Conservation (phyloP, 768 basidiomycete species). For the Kwoniella shandongensis region DNA sequence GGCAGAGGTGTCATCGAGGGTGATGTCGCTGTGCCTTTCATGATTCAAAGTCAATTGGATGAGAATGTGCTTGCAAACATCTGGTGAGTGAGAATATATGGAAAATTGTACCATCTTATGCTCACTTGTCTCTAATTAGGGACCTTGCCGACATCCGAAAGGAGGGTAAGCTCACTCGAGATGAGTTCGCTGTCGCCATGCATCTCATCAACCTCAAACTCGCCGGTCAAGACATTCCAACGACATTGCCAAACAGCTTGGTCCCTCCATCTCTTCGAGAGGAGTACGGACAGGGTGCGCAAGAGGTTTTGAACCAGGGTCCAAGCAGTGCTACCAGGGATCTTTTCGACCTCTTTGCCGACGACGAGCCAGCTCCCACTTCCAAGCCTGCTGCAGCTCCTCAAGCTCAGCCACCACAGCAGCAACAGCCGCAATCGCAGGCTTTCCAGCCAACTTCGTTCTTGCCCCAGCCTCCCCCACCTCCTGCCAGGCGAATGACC, state of each 20-base stretch:
- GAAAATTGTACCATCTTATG: neutral
- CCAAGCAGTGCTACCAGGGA: conserved; percentile 50
- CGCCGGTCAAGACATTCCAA: conserved; percentile 67
- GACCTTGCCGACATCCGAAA: conserved; percentile 88
- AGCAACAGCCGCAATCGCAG: conserved; percentile 1
- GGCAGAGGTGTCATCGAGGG: conserved; percentile 82
- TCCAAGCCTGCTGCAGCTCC: conserved; percentile 11
- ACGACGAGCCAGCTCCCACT: conserved; percentile 31
- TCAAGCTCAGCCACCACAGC: conserved; percentile 10
- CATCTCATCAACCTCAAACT: conserved; percentile 86
- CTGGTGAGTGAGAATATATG: conserved; percentile 64
- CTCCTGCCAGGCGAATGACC: conserved; percentile 14
- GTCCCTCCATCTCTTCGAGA: conserved; percentile 78
- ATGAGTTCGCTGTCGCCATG: conserved; percentile 94
- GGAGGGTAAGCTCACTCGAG: conserved; percentile 79
- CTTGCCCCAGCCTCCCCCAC: conserved; percentile 26
- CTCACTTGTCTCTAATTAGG: too few species aligned
- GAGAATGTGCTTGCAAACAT: conserved; percentile 82
- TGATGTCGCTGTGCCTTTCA: conserved; percentile 91
- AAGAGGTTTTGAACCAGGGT: conserved; percentile 44
- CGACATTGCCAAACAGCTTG: conserved; percentile 67
- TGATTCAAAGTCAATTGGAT: conserved; percentile 82
- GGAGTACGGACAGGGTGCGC: conserved; percentile 41
- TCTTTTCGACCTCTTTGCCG: conserved; percentile 54
- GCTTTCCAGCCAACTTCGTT: conserved; percentile 19